Evolutionary conservation across 331 rosid species (phyloP).

Genomic region (Cydonia oblonga): DNA sequence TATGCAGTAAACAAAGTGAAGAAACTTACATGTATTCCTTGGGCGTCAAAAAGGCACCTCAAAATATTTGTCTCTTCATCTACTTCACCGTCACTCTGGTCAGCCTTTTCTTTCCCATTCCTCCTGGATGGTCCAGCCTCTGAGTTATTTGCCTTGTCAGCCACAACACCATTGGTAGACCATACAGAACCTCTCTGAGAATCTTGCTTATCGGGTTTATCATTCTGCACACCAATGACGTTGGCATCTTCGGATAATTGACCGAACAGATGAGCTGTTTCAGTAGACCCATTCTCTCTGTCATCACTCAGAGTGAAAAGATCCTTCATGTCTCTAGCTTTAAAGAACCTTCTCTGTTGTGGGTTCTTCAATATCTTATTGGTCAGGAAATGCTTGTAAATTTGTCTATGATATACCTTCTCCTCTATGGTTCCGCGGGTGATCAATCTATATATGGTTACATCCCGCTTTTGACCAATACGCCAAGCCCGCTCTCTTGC

Average conservation of each 20-base stretch:
- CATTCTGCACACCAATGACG: conserved; percentile 43
- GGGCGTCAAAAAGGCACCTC: conserved; percentile 66
- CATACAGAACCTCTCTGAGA: conserved; percentile 13
- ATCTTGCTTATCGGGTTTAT: conserved; percentile 22
- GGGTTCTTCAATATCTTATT: conserved; percentile 90
- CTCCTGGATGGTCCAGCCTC: conserved; percentile 23
- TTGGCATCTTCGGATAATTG: conserved; percentile 59
- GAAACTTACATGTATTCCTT: conserved; percentile 84
- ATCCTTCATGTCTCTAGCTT: conserved; percentile 97
- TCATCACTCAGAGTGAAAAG: conserved; percentile 66
- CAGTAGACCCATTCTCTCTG: conserved; percentile 61
- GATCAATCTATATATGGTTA: conserved; percentile 80
- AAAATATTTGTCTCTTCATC: conserved; percentile 67
- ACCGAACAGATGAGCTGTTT: conserved; percentile 74
- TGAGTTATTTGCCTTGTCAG: conserved; percentile 22
- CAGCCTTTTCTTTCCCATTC: conserved; percentile 60
- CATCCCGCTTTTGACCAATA: conserved; percentile 94
- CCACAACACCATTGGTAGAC: conserved; percentile 23
- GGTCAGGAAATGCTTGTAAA: conserved; percentile 91
- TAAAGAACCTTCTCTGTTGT: conserved; percentile 93
- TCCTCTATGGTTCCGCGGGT: conserved; percentile 95
- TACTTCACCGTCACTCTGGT: conserved; percentile 26
- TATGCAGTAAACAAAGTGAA: not conserved
- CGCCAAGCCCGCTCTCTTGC: conserved; percentile 99
- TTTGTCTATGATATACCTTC: conserved; percentile 94